phyloP scores from a whole-genome alignment of 768 basidiomycete genomes.

The Pisolithus orientalis region DNA sequence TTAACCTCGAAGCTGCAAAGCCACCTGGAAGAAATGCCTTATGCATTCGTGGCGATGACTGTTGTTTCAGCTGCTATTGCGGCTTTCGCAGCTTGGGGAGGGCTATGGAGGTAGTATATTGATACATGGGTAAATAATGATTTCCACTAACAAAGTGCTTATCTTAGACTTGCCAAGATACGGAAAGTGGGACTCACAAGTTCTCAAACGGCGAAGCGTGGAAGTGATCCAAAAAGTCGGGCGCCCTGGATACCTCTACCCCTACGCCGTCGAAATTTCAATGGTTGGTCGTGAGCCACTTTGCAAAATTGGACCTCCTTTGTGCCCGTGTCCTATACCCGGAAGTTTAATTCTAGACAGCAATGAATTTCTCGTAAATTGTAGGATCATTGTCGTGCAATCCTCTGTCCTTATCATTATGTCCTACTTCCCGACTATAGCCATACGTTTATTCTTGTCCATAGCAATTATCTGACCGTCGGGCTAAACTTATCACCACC shows the following conservation, averaged over 20 bases:
- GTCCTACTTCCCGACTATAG: too few species aligned
- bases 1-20: conserved; percentile 54
- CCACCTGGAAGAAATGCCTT: conserved; percentile 64
- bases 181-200: conserved; percentile 39
- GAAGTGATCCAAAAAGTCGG: conserved; percentile 11
- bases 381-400: too few species aligned
- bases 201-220: conserved; percentile 13
- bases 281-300: conserved; percentile 34
- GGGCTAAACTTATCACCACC: too few species aligned
- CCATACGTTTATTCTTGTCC: too few species aligned
- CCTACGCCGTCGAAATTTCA: conserved; percentile 32
- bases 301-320: neutral
- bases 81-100: conserved; percentile 54
- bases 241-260: conserved; percentile 34
- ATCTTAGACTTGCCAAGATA: conserved; percentile 36
- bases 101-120: conserved; percentile 50
- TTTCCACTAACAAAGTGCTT: conserved; percentile 1
- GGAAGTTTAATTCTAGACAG: too few species aligned
- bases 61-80: conserved; percentile 53
- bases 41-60: conserved; percentile 69
- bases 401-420: too few species aligned
- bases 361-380: too few species aligned
- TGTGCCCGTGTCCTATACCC: too few species aligned
- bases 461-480: too few species aligned
- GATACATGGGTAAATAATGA: conserved; percentile 10